phyloP scores from a whole-genome alignment of 345 rosid species.

The Salix udensis region DNA sequence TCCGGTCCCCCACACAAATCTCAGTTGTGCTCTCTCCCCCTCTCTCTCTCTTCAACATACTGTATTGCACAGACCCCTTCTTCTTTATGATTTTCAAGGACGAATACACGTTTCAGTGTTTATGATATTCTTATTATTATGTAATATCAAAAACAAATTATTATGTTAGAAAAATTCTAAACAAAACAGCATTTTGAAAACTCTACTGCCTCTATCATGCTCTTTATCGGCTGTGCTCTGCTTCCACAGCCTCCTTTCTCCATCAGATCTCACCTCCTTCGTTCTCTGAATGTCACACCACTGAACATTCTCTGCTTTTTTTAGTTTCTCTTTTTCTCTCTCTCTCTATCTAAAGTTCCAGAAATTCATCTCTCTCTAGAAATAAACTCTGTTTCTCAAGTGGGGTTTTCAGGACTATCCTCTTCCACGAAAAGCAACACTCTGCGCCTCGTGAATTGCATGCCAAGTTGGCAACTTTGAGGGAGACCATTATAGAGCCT shows the following conservation, averaged over 20 bases:
- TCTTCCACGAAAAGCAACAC: slow-evolving; percentile 45
- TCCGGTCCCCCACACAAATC: slow-evolving; percentile 20
- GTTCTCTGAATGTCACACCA: not conserved
- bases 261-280: slow-evolving; percentile 35
- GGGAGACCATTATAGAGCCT: slow-evolving; percentile 4
- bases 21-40: not conserved
- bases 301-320: slow-evolving; percentile 15
- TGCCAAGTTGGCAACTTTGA: slow-evolving; percentile 52
- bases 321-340: not conserved
- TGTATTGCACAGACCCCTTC: too few relatives aligned
- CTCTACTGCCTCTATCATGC: not conserved
- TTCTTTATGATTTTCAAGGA: too few relatives aligned
- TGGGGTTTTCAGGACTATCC: slow-evolving; percentile 22
- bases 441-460: slow-evolving; percentile 33
- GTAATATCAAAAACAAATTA: too few relatives aligned
- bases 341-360: not conserved
- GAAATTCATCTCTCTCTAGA: slow-evolving; percentile 3
- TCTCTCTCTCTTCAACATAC: too few relatives aligned
- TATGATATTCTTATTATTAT: too few relatives aligned
- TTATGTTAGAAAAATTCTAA: too few relatives aligned
- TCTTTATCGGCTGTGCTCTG: slow-evolving; percentile 45
- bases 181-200: too few relatives aligned
- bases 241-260: slow-evolving; percentile 24
- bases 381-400: slow-evolving; percentile 3
- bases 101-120: too few relatives aligned